Conservation (phyloP, 2,329 filamentous ascomycete species). For the Fusarium azukiicola region DNA sequence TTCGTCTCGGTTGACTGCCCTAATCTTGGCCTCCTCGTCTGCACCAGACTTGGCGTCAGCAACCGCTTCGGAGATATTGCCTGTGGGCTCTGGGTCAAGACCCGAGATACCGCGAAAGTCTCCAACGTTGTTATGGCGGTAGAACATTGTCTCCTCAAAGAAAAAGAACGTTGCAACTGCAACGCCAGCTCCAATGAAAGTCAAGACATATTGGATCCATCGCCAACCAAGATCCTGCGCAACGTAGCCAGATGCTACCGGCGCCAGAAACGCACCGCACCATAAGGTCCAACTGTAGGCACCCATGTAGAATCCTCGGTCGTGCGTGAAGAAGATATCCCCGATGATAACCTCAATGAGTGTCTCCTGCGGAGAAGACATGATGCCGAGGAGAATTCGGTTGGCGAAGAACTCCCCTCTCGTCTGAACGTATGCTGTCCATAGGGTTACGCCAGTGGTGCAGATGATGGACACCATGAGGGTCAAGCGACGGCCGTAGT, state of each 20-base stretch:
- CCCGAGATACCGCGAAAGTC: constrained; percentile 20
- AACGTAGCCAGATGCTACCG: constrained; percentile 50
- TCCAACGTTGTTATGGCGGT: constrained; percentile 25
- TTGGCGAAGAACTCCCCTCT: constrained; percentile 52
- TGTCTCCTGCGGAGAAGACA: constrained; percentile 50
- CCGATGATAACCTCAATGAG: constrained; percentile 50
- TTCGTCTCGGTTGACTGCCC: constrained; percentile 10
- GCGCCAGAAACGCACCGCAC: constrained; percentile 51
- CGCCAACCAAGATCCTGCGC: constrained; percentile 49
- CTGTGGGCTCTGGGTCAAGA: neutral
- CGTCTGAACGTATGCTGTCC: constrained; percentile 47
- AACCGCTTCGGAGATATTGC: constrained; percentile 19
- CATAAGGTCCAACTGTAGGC: constrained; percentile 51
- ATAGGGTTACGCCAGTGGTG: constrained; percentile 44
- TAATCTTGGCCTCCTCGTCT: constrained; percentile 6
- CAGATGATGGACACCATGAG: constrained; percentile 45
- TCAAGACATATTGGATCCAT: constrained; percentile 52
- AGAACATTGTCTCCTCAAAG: constrained; percentile 54
- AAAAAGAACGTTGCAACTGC: constrained; percentile 47
- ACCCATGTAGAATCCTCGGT: constrained; percentile 53
- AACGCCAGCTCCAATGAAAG: constrained; percentile 38
- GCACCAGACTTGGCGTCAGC: neutral
- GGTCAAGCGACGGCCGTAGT: constrained; percentile 41
- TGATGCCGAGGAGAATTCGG: constrained; percentile 48
- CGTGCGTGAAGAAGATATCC: constrained; percentile 50